These are phyloP conservation scores for Roridomyces roridus DNA, from an alignment of 768 basidiomycete genomes.

Conservation along the genomic window DNA sequence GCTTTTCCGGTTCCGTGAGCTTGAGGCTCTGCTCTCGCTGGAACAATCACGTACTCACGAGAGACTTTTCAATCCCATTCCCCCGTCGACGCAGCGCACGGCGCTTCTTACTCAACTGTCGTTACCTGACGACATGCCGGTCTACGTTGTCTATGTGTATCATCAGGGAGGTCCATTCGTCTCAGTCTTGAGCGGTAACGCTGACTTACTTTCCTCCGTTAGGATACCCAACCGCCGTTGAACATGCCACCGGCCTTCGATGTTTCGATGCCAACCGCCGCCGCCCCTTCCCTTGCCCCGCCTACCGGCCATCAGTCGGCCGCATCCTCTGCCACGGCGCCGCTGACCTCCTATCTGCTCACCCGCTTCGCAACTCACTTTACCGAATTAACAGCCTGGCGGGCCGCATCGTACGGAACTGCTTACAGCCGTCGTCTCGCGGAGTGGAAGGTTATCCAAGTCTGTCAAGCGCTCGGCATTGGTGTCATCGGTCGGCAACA, in stretches of 20 bases:
- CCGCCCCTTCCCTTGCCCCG: no score
- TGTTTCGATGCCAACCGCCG: no score
- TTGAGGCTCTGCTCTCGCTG: not conserved
- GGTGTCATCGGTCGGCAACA: not conserved
- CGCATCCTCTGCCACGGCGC: no score
- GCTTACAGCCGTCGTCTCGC: not conserved
- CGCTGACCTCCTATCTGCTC: not conserved
- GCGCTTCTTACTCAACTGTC: not conserved
- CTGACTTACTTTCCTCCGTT: not conserved
- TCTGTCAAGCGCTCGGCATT: constrained; percentile 1
- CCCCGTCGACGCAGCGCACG: not conserved
- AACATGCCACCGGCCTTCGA: no score
- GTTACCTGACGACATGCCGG: not conserved
- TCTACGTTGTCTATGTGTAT: constrained; percentile 3
- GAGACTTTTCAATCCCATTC: not conserved
- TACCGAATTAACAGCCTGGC: not conserved
- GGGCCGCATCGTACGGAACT: not conserved
- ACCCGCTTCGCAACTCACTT: not conserved
- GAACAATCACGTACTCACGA: not conserved
- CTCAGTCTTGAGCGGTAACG: not conserved
- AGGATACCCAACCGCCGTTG: not conserved
- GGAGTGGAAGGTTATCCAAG: not conserved
- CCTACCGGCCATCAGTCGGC: no score
- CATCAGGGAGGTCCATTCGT: not conserved
- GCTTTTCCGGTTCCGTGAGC: not conserved